A percentile compares a stretch with the other conserved stretches of the same genome.
phyloP scores from a whole-genome alignment of 805 yeast species.

The Hermanozyma aechmeae region DNA sequence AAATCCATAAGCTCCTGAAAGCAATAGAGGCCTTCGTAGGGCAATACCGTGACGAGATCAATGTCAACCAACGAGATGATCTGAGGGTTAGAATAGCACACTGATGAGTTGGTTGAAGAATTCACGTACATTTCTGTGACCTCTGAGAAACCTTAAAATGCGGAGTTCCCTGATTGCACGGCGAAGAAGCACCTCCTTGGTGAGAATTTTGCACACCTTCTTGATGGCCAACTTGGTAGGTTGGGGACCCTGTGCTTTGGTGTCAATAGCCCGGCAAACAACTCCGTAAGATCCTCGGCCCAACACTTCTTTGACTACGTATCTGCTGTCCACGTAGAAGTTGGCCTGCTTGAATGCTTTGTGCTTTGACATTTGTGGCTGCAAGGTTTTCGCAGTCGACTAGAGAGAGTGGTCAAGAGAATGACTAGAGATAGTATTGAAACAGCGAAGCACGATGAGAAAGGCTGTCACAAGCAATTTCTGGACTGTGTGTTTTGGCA shows the following conservation, averaged over 20 bases:
- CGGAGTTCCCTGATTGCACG: conserved; percentile 80
- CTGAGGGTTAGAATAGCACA: conserved; percentile 17
- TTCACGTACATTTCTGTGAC: conserved; percentile 64
- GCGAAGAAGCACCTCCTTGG: conserved; percentile 55
- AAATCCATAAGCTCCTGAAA: conserved; percentile 78
- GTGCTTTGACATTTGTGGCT: no score
- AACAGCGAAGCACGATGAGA: no score
- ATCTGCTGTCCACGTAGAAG: conserved; percentile 55
- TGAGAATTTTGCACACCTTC: conserved; percentile 64
- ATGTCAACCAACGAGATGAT: conserved; percentile 67
- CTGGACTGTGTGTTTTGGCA: no score
- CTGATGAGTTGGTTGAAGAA: background rate
- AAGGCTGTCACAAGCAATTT: no score
- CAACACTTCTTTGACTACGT: conserved; percentile 45
- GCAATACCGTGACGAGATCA: conserved; percentile 55
- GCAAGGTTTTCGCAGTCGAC: no score
- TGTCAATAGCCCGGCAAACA: conserved; percentile 67
- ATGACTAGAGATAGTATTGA: no score
- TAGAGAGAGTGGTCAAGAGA: no score
- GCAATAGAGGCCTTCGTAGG: conserved; percentile 82
- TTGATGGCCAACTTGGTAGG: conserved; percentile 60
- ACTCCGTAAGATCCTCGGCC: conserved; percentile 87
- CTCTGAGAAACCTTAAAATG: conserved; percentile 73
- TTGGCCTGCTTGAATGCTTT: no score
- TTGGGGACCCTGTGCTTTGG: conserved; percentile 16